Evolutionary conservation across 202 grass and related monocot genomes (phyloP), one percentile per base, ranked within the genome.

Genomic region (Setaria italica): DNA sequence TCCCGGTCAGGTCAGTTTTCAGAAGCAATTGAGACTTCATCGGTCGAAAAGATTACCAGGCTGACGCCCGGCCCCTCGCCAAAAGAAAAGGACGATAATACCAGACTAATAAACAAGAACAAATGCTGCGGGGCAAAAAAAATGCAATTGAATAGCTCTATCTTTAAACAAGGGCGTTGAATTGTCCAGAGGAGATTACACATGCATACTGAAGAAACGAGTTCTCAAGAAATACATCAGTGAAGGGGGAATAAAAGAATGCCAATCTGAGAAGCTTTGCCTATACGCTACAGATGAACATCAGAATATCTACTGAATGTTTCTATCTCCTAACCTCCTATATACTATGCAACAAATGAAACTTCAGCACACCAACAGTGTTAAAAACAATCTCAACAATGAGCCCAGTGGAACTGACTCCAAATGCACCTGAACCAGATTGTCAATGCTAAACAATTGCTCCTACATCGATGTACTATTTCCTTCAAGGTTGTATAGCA

Each of bases 321-420:
- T 60, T 48, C 64, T 81, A 81, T 82, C 56, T 72, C 33, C 65
- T 91, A 88, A 70, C 30, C 78, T 85, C 35, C 53, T 91, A 85
- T 85, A 17, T 77, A 85, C 72, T 9, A 16, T 7, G 6, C 30
- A 75, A 78, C 21, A 13, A 82, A 82, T 64, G 15, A 2, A 14
- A 78, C 29, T 76, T 63, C 37, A 29, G 57, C 57, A 79, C 48
- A 34, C 29, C 47, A 47, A 25, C 37, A 34, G 19, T 11, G 57
- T 66, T 74, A 4, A 79, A 70, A 11, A 63, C 67, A 72, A 64
- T 66, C 55, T n/a, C 47, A 57, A 71, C 54, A 47, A 70, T 53
- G 65, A 45, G 62, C 43, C 15, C n/a, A 19, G n/a, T 11, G 7
- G 45, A 69, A 51, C 10, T 12, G 19, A 65, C 12, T 58, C 34